A percentile compares a stretch with the other conserved stretches of the same genome.
phyloP scores from a whole-genome alignment of 2,329 filamentous ascomycete genomes.

The Exophiala sideris region DNA sequence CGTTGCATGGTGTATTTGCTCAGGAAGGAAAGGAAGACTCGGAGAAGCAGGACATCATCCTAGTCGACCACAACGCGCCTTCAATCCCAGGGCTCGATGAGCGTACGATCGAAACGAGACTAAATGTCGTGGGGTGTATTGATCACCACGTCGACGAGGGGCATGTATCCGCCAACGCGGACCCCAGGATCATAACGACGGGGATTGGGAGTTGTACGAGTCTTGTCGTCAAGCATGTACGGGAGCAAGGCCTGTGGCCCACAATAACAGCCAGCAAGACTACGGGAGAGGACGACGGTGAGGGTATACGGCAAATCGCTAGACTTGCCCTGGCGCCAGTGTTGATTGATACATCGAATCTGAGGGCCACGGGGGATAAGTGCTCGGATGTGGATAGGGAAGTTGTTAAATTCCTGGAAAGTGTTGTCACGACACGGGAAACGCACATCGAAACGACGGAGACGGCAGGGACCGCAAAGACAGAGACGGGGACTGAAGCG shows the following conservation, averaged over 20 bases:
- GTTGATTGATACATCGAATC: slow-evolving; percentile 45
- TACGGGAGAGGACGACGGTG: slow-evolving; percentile 17
- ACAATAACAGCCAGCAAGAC: background rate
- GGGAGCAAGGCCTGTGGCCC: slow-evolving; percentile 44
- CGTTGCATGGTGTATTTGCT: slow-evolving; percentile 5
- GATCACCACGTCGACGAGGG: slow-evolving; percentile 62
- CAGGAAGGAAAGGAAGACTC: background rate
- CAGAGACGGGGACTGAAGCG: background rate
- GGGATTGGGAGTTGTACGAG: slow-evolving; percentile 58
- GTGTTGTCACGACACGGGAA: slow-evolving; percentile 38
- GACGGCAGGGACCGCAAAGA: background rate
- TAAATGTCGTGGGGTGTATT: slow-evolving; percentile 52
- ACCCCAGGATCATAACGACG: slow-evolving; percentile 53
- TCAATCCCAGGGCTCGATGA: slow-evolving; percentile 28
- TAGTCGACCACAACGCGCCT: slow-evolving; percentile 46
- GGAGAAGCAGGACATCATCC: slow-evolving; percentile 25
- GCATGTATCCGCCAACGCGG: slow-evolving; percentile 44
- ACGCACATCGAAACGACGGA: background rate
- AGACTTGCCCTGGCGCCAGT: slow-evolving; percentile 42
- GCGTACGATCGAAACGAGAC: slow-evolving; percentile 38
- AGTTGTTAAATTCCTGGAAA: slow-evolving; percentile 51
- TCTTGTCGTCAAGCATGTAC: slow-evolving; percentile 51
- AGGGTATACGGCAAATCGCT: slow-evolving; percentile 40
- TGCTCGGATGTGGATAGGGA: slow-evolving; percentile 49
- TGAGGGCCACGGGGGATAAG: slow-evolving; percentile 41